A percentile compares a stretch with the other conserved stretches of the same genome.
Evolutionary conservation across 169 alveolate genomes (phyloP).

Genomic region (Plasmodium relictum): DNA sequence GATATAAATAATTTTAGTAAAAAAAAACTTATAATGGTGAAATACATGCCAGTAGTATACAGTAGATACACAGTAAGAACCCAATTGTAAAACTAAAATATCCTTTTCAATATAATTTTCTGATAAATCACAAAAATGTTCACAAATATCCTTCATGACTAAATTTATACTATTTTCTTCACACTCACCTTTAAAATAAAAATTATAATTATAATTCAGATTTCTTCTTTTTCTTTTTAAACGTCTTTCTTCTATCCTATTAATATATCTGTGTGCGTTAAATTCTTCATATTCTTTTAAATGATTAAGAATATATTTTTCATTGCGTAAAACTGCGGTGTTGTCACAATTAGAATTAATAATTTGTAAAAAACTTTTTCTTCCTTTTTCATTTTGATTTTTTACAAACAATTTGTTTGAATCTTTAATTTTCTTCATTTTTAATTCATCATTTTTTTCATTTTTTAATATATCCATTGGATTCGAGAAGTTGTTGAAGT

Average conservation of each 20-base stretch:
- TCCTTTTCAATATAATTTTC: conserved; percentile 69
- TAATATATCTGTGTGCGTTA: conserved; percentile 26
- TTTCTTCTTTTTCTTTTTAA: conserved; percentile 24
- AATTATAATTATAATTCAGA: conserved; percentile 7
- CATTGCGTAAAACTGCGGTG: conserved; percentile 19
- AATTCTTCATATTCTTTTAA: conserved; percentile 36
- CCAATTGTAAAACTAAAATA: conserved; percentile 69
- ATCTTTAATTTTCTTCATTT: conserved; percentile 61
- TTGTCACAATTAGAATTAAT: conserved; percentile 7
- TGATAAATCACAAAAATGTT: conserved; percentile 23
- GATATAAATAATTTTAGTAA: conserved; percentile 65
- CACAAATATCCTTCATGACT: conserved; percentile 48
- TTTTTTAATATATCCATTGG: conserved; percentile 27
- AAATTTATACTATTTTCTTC: conserved; percentile 26
- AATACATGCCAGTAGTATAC: conserved; percentile 77
- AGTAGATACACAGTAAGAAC: conserved; percentile 57
- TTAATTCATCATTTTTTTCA: conserved; percentile 36
- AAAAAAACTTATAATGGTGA: conserved; percentile 72
- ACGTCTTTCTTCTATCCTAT: conserved; percentile 34
- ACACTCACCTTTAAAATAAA: conserved; percentile 1
- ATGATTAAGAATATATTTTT: conserved; percentile 15
- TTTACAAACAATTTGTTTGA: conserved; percentile 59
- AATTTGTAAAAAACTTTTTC: conserved; percentile 5
- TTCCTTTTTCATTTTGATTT: conserved; percentile 58
- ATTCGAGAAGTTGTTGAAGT: not conserved